These are phyloP conservation scores for Tritrichomonas foetus DNA, from an alignment of 208 protist species.

Conservation along the genomic window DNA sequence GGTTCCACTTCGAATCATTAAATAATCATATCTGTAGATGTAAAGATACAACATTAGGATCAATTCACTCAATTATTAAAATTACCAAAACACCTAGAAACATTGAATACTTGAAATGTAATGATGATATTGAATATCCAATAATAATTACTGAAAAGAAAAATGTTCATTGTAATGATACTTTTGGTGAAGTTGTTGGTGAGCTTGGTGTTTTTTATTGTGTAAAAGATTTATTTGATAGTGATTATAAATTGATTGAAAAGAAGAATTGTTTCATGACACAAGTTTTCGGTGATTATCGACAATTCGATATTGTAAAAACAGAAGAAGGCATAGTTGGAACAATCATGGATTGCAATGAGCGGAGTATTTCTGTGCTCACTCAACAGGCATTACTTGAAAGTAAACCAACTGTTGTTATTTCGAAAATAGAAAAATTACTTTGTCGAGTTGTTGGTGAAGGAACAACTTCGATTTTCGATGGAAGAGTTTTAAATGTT, in stretches of 20 bases:
- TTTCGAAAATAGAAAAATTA: background rate
- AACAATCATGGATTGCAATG: background rate
- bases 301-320: background rate
- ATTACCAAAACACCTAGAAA: background rate
- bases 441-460: background rate
- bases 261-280: background rate
- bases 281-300: background rate
- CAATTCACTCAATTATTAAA: background rate
- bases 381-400: background rate
- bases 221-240: background rate
- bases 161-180: background rate
- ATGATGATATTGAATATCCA: conserved; percentile 20
- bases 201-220: background rate
- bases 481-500: background rate
- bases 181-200: background rate
- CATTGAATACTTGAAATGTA: background rate
- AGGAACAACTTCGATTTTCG: background rate
- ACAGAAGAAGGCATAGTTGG: background rate
- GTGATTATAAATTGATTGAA: background rate
- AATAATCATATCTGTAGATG: background rate
- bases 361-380: background rate
- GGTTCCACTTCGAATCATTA: background rate
- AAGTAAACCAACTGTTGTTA: background rate
- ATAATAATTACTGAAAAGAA: too few relatives aligned
- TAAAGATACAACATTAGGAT: too few relatives aligned